Conservation (phyloP, 2,329 filamentous ascomycete genomes). For the Cordyceps cicadae region DNA sequence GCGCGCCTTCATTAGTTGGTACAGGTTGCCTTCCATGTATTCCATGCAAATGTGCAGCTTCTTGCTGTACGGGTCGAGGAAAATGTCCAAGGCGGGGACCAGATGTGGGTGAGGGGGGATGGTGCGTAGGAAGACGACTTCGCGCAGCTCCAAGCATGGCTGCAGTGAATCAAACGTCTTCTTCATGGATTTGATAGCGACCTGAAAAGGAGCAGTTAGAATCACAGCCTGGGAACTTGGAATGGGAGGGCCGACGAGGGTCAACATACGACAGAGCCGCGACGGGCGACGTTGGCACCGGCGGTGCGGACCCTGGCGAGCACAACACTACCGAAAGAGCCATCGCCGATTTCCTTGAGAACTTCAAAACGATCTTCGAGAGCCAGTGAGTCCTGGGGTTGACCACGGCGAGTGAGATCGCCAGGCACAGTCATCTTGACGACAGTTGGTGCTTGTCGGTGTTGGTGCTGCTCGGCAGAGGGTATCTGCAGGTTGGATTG, state of each 20-base stretch:
- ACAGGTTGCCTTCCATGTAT: constrained; percentile 98
- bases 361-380: constrained; percentile 95
- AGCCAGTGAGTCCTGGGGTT: constrained; percentile 50
- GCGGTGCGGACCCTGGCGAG: constrained; percentile 86
- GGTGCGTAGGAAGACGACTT: constrained; percentile 92
- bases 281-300: constrained; percentile 77
- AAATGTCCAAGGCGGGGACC: constrained; percentile 96
- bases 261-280: constrained; percentile 78
- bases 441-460: constrained; percentile 12
- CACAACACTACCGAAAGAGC: constrained; percentile 93
- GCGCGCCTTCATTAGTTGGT: constrained; percentile 96
- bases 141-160: constrained; percentile 84
- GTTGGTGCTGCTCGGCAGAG: constrained; percentile 1
- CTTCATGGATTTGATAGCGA: constrained; percentile 99
- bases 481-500: constrained; percentile 1
- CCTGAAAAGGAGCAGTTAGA: constrained; percentile 42
- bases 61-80: constrained; percentile 89
- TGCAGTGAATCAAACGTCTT: constrained; percentile 93
- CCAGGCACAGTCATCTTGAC: constrained; percentile 66
- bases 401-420: constrained; percentile 63
- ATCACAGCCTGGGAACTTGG: background rate
- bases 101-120: constrained; percentile 82
- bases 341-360: constrained; percentile 96
- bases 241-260: constrained; percentile 10
- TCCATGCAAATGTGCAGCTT: constrained; percentile 99